Evolutionary conservation across 2,329 filamentous ascomycete genomes (phyloP).

Genomic region (Penicillium paneum): DNA sequence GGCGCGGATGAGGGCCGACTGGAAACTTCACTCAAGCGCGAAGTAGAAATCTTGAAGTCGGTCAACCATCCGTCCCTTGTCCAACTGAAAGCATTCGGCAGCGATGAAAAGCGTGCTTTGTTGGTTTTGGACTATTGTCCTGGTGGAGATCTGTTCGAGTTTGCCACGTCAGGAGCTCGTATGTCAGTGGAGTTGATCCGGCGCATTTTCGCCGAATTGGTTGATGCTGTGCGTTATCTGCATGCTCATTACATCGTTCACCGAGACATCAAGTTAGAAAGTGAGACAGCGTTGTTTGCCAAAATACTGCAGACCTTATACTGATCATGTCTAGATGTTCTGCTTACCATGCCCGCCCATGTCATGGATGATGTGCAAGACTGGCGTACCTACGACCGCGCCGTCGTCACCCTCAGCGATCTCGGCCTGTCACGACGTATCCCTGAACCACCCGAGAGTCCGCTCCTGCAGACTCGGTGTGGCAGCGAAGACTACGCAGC

Average conservation of each 20-base stretch:
- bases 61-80: constrained; percentile 88
- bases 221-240: constrained; percentile 80
- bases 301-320: constrained; percentile 2
- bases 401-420: constrained; percentile 85
- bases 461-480: constrained; percentile 88
- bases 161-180: constrained; percentile 70
- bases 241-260: constrained; percentile 87
- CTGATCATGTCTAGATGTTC: constrained; percentile 62
- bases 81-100: constrained; percentile 86
- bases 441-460: constrained; percentile 67
- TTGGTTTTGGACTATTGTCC: constrained; percentile 88
- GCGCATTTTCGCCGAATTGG: constrained; percentile 84
- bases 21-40: constrained; percentile 88
- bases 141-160: constrained; percentile 90
- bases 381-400: constrained; percentile 73
- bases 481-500: constrained; percentile 97
- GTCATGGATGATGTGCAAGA: constrained; percentile 66
- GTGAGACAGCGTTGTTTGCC: constrained; percentile 52
- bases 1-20: constrained; percentile 90
- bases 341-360: constrained; percentile 74
- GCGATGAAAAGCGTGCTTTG: constrained; percentile 76
- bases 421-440: constrained; percentile 85
- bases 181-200: constrained; percentile 69
- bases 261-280: constrained; percentile 96
- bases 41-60: constrained; percentile 87